phyloP scores from a whole-genome alignment of 2,329 filamentous ascomycete genomes.

The Myotisia sp. region DNA sequence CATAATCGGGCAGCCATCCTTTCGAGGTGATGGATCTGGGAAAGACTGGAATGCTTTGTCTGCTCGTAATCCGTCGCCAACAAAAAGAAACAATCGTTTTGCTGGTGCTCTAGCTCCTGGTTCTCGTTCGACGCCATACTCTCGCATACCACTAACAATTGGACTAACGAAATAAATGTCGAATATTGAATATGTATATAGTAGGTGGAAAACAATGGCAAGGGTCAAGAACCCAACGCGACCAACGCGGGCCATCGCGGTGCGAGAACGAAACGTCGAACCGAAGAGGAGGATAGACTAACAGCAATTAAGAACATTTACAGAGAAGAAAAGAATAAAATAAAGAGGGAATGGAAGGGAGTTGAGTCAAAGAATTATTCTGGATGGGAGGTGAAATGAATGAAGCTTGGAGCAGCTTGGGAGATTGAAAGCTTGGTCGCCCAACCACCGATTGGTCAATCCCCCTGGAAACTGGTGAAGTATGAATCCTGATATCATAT shows the following conservation, averaged over 20 bases:
- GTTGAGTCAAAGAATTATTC: background rate
- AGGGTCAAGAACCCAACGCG: conserved; percentile 76
- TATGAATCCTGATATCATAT: no score
- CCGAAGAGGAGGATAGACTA: no score
- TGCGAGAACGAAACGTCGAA: no score
- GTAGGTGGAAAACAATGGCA: conserved; percentile 80
- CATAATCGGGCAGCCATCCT: conserved; percentile 11
- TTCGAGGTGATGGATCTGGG: conserved; percentile 61
- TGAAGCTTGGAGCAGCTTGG: no score
- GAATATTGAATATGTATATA: conserved; percentile 93
- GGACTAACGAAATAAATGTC: conserved; percentile 98
- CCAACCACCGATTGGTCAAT: no score
- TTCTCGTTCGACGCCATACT: conserved; percentile 55
- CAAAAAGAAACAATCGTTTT: conserved; percentile 80
- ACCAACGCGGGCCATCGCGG: conserved; percentile 39
- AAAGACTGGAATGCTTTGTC: conserved; percentile 96
- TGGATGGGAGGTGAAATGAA: no score
- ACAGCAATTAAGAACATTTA: background rate
- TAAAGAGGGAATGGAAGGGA: background rate
- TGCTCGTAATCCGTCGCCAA: conserved; percentile 91
- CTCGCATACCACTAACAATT: conserved; percentile 86
- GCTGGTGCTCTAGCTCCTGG: conserved; percentile 55
- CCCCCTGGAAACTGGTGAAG: no score
- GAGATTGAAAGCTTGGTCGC: no score
- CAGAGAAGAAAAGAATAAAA: background rate